Evolutionary conservation across 2,329 filamentous ascomycete species (phyloP), one percentile per base, ranked within the genome.

Genomic region (Scopulariopsis brevicaulis): DNA sequence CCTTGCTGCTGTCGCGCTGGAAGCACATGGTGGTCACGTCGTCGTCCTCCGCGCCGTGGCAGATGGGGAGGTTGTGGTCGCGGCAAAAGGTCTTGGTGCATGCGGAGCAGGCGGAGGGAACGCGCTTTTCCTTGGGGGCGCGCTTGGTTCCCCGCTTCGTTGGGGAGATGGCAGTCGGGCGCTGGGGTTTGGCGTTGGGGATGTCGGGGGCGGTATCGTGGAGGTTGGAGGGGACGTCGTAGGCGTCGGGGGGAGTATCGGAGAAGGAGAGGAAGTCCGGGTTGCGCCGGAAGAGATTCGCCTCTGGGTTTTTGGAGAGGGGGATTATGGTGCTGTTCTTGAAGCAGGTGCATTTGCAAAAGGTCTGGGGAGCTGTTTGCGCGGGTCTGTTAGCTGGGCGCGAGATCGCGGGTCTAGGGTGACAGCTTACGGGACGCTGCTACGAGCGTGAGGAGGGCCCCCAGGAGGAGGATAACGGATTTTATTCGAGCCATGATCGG

Each of bases 311-410:
- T 7, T 46, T n/a, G 20, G 46, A 50, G 11, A 85, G 76, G 15
- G 79, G 76, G 66, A 86, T 84, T 65, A 86, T 84, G 63, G 82
- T 86, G 75, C 80, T 84, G 73, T 86, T 86, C 64, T 81, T 82
- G 73, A 84, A 84, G 73, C 83, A 86, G 63, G 82, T 86, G 72
- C 83, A 86, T 76, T 86, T 86, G 76, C 83, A 86, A 68, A 86
- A 86, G 1, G 80, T 81, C 20, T 81, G 82, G 51, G 81, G 78
- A 35, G 79, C 82, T 85, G 65, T 34, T 57, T 20, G 46, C 32
- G 52, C 46, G 28, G 10, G 22, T 24, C 37, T 34, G 54, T 55
- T 56, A 55, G 55, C 37, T 62, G 57, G 55, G 52, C n/a, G n/a
- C n/a, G 28, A 32, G 28, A n/a, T 53, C 25, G 48, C 37, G 48